A percentile compares a stretch with the other conserved stretches of the same genome.
Conservation (phyloP, 2,329 filamentous ascomycete species). For the Aspergillus texensis region DNA sequence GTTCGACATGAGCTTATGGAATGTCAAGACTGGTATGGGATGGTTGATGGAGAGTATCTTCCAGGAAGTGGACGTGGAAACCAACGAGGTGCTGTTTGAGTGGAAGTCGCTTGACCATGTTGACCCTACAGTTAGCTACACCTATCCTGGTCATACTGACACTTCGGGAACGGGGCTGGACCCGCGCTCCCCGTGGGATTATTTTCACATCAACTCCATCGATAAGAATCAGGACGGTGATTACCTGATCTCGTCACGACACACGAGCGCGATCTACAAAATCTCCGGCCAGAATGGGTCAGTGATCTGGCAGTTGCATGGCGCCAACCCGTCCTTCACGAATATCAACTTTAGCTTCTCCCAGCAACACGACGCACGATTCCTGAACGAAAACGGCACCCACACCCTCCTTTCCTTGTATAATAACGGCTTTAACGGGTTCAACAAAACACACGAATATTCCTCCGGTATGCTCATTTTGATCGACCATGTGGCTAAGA, state of each 20-base stretch:
- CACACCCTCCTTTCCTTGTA: slow-evolving; percentile 44
- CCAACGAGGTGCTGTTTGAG: slow-evolving; percentile 51
- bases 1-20: slow-evolving; percentile 52
- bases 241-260: slow-evolving; percentile 46
- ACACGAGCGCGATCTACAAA: slow-evolving; percentile 45
- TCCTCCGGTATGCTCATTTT: slow-evolving; percentile 44
- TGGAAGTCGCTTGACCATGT: slow-evolving; percentile 55
- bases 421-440: slow-evolving; percentile 48
- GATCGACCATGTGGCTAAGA: slow-evolving; percentile 40
- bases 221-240: slow-evolving; percentile 46
- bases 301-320: slow-evolving; percentile 43
- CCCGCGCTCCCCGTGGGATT: slow-evolving; percentile 49
- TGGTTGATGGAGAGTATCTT: slow-evolving; percentile 58
- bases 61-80: slow-evolving; percentile 56
- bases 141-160: slow-evolving; percentile 47
- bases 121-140: slow-evolving; percentile 51
- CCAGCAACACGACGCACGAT: slow-evolving; percentile 48
- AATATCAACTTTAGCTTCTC: slow-evolving; percentile 46
- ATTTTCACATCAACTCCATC: slow-evolving; percentile 49
- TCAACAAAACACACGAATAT: slow-evolving; percentile 40
- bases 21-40: slow-evolving; percentile 48
- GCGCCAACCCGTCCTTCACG: slow-evolving; percentile 38
- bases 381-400: slow-evolving; percentile 41
- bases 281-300: slow-evolving; percentile 43
- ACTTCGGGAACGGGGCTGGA: slow-evolving; percentile 52